These are phyloP conservation scores for Rhodomyrtus psidioides DNA, from an alignment of 441 rosid genomes.

Conservation along the genomic window DNA sequence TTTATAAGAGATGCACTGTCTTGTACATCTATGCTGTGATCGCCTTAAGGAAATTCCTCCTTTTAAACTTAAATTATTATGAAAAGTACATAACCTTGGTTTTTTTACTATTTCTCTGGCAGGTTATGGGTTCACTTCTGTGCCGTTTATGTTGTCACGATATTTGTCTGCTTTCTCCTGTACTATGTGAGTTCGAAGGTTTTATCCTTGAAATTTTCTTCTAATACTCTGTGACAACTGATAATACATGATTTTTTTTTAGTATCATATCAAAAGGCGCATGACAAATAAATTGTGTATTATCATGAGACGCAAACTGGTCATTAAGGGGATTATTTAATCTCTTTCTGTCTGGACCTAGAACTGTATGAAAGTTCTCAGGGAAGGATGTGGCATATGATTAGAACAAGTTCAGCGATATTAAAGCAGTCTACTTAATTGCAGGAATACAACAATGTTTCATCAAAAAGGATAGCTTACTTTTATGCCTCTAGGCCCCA, in stretches of 20 bases:
- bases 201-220: not conserved
- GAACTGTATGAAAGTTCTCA: not conserved
- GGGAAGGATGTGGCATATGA: not conserved
- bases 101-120: constrained; percentile 12
- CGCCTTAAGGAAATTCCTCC: not conserved
- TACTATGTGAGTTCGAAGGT: constrained; percentile 45
- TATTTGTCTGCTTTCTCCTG: constrained; percentile 69
- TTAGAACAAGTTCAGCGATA: not conserved
- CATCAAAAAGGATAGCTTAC: constrained; percentile 70
- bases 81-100: not conserved
- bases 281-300: not conserved
- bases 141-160: constrained; percentile 72
- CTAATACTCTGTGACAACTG: not conserved
- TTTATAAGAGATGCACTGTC: not conserved
- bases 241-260: not conserved
- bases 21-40: not conserved
- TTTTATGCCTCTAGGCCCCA: constrained; percentile 79
- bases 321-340: not conserved
- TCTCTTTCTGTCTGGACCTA: not conserved
- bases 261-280: not conserved
- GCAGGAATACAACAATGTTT: constrained; percentile 78
- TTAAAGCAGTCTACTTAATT: not conserved
- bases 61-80: not conserved
- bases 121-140: constrained; percentile 95
- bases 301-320: not conserved